These are phyloP conservation scores for Penicillium desertorum DNA, from an alignment of 495 filamentous ascomycete species.

Conservation along the genomic window DNA sequence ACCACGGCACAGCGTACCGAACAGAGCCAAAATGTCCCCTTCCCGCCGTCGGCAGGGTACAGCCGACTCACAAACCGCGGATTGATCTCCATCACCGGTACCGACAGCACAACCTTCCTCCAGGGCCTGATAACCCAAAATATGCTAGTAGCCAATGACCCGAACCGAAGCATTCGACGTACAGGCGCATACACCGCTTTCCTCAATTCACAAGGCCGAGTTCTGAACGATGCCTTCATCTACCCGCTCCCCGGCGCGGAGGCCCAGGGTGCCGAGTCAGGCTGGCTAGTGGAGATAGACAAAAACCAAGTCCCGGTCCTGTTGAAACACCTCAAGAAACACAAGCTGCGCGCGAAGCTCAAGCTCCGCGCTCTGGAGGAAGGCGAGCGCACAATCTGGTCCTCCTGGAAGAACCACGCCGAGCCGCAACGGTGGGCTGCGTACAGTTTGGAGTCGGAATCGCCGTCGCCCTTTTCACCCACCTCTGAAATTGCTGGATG, in stretches of 20 bases:
- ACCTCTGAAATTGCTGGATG: constrained; percentile 42
- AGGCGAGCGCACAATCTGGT: constrained; percentile 64
- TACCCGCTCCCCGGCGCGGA: constrained; percentile 57
- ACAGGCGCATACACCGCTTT: constrained; percentile 74
- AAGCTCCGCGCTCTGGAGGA: constrained; percentile 60
- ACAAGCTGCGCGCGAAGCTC: constrained; percentile 81
- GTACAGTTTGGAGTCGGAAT: constrained; percentile 44
- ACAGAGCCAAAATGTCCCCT: constrained; percentile 23
- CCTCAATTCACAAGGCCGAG: constrained; percentile 77
- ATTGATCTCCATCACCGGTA: constrained; percentile 74
- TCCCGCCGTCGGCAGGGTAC: constrained; percentile 43
- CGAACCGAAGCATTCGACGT: constrained; percentile 30
- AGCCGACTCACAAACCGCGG: constrained; percentile 64
- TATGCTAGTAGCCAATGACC: constrained; percentile 52
- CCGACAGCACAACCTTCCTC: constrained; percentile 77
- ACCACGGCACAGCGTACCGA: constrained; percentile 26
- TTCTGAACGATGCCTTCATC: constrained; percentile 87
- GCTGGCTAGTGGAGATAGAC: constrained; percentile 83
- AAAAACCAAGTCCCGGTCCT: constrained; percentile 59
- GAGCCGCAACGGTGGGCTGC: constrained; percentile 44
- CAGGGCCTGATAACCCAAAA: constrained; percentile 84
- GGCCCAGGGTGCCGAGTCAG: constrained; percentile 37
- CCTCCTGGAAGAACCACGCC: constrained; percentile 58
- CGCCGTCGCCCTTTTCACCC: constrained; percentile 28
- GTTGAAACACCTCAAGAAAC: constrained; percentile 70